Evolutionary conservation across 2,329 filamentous ascomycete genomes (phyloP).

Genomic region (Tolypocladium pustulatum): DNA sequence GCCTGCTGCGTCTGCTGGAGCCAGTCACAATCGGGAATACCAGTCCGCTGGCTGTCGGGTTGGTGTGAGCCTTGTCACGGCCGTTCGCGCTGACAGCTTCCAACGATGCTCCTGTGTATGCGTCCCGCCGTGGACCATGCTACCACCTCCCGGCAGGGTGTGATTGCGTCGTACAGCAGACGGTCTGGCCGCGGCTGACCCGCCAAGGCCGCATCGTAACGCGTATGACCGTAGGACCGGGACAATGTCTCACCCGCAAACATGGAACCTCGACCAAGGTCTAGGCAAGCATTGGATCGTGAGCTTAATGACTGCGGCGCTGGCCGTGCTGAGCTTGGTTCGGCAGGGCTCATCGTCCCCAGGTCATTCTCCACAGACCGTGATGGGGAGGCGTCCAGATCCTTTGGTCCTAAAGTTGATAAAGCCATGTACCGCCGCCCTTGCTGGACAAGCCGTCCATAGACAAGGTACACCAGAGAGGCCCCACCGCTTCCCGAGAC

Average conservation of each 20-base stretch:
- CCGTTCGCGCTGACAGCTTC: background rate
- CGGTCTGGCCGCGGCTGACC: background rate
- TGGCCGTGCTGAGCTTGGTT: background rate
- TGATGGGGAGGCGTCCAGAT: background rate
- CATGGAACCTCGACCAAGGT: background rate
- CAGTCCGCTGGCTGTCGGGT: background rate
- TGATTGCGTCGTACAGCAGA: background rate
- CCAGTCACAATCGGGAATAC: no score
- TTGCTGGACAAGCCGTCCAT: background rate
- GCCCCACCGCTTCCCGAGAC: background rate
- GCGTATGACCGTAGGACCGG: background rate
- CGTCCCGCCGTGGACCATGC: background rate
- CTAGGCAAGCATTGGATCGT: background rate
- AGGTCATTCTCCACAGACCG: no score
- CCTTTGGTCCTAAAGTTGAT: background rate
- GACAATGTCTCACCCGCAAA: conserved; percentile 1
- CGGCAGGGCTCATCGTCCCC: background rate
- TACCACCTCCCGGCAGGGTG: background rate
- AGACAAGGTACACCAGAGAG: background rate
- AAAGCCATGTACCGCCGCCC: background rate
- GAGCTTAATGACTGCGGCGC: background rate
- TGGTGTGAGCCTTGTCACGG: background rate
- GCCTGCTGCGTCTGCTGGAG: background rate
- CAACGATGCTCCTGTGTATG: background rate
- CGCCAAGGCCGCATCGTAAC: background rate